A percentile compares a stretch with the other conserved stretches of the same genome.
Evolutionary conservation across 768 basidiomycete genomes (phyloP).

Genomic region (Pleurotus tuoliensis): DNA sequence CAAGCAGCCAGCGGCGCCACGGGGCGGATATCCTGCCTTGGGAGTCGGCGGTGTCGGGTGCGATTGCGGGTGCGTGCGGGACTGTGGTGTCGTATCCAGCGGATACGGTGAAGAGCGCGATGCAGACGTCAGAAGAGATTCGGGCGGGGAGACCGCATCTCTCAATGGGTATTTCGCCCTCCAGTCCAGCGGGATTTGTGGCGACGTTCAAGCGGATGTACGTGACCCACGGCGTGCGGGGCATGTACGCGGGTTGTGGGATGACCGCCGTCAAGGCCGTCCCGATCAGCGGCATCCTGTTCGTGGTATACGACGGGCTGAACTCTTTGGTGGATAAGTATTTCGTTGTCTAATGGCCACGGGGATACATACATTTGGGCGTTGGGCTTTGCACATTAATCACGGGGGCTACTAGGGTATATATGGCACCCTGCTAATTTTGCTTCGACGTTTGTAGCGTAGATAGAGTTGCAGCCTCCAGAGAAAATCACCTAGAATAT

Average conservation of each 20-base stretch:
- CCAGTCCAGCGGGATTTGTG: constrained; percentile 37
- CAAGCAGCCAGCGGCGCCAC: constrained; percentile 14
- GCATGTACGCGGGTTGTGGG: constrained; percentile 90
- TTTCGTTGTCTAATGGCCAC: background rate
- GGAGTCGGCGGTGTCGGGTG: constrained; percentile 87
- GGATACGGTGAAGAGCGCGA: constrained; percentile 90
- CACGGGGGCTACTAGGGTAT: too few species aligned
- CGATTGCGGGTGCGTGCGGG: constrained; percentile 80
- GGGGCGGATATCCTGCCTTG: constrained; percentile 51
- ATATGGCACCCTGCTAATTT: too few species aligned
- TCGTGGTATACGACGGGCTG: constrained; percentile 86
- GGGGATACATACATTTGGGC: too few species aligned
- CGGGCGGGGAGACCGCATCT: constrained; percentile 37
- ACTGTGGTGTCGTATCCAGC: constrained; percentile 92
- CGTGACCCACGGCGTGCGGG: constrained; percentile 67
- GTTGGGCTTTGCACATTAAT: too few species aligned
- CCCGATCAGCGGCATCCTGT: constrained; percentile 90
- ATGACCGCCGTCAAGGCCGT: constrained; percentile 83
- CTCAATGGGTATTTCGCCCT: background rate
- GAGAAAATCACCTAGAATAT: too few species aligned
- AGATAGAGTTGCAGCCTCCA: too few species aligned
- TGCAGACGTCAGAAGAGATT: constrained; percentile 92
- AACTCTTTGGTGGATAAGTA: constrained; percentile 34
- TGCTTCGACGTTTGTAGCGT: too few species aligned
- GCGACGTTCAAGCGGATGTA: constrained; percentile 70